phyloP scores from a whole-genome alignment of 495 filamentous ascomycete species.

The Chaetomium cochliodes region DNA sequence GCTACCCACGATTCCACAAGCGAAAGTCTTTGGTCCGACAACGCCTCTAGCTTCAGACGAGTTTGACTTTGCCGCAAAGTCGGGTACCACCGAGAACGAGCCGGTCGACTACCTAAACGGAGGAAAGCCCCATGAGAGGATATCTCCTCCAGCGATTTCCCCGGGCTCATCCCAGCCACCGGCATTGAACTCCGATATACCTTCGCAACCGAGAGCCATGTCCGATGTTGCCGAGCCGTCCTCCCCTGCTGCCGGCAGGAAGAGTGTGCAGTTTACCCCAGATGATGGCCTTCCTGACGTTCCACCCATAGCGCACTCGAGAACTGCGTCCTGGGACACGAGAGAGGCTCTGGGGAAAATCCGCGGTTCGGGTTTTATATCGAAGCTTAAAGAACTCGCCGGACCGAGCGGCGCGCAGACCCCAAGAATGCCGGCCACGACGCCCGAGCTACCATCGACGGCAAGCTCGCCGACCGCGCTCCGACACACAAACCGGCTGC shows the following conservation, averaged over 20 bases:
- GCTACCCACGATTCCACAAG: slow-evolving; percentile 35
- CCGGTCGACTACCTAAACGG: slow-evolving; percentile 48
- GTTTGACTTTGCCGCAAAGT: slow-evolving; percentile 35
- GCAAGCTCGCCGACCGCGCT: slow-evolving; percentile 49
- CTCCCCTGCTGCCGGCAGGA: slow-evolving; percentile 22
- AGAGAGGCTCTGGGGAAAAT: slow-evolving; percentile 57
- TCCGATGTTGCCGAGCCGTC: slow-evolving; percentile 24
- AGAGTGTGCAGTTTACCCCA: slow-evolving; percentile 65
- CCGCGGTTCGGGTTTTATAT: slow-evolving; percentile 62
- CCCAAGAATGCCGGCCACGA: slow-evolving; percentile 39
- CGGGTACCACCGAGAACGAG: slow-evolving; percentile 28
- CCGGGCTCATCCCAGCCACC: slow-evolving; percentile 4
- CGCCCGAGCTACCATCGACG: slow-evolving; percentile 36
- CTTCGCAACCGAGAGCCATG: slow-evolving; percentile 7
- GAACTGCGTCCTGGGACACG: slow-evolving; percentile 57
- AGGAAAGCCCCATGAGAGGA: slow-evolving; percentile 37
- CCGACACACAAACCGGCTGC: slow-evolving; percentile 40
- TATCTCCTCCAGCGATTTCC: slow-evolving; percentile 24
- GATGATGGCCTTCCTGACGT: slow-evolving; percentile 48
- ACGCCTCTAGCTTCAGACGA: slow-evolving; percentile 33
- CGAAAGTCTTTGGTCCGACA: slow-evolving; percentile 20
- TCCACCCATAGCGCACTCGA: slow-evolving; percentile 46
- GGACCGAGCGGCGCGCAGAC: slow-evolving; percentile 49
- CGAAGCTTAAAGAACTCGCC: slow-evolving; percentile 61
- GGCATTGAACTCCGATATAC: slow-evolving; percentile 17